Evolutionary conservation across 163 green algal genomes (phyloP), one percentile per base, ranked within the genome.

Genomic region (Chlamydomonas reinhardtii): DNA sequence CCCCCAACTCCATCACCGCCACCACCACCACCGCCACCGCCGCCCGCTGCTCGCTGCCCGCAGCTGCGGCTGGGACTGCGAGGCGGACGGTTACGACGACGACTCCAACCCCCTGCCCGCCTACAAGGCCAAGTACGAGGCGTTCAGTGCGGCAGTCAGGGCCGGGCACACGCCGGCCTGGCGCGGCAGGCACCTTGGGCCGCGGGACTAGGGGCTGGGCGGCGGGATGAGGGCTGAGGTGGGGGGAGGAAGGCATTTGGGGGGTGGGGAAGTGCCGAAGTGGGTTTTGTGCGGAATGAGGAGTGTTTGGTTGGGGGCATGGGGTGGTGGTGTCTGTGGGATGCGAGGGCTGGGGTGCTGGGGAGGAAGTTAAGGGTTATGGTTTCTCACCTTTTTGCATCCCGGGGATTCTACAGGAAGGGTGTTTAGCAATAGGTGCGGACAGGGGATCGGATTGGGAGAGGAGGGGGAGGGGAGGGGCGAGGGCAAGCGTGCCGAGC

Each of bases 61-160:
- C 85, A 90, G 94, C 70, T 97, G 94, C 88, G 88, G 89, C 0
- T 98, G 95, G 95, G 91, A 93, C 69, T 97, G 94, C 79, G 93
- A 98, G 89, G 64, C 70, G 14, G 84, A 93, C 59, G 94, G 94
- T 2, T 98, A 98, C 74, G 95, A 98, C 82, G 93, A 98, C 84
- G 94, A 98, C 71, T 95, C 88, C 22, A 92, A 95, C 71, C 94
- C 94, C 12, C 89, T 97, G 87, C 94, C 93, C 11, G 65, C 89
- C 54, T 94, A 90, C 79, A 84, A 74, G 34, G 69, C 78, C 0
- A 90, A 89, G 35, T 97, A 92, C 82, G 89, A 94, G 32, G 52
- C 59, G 0, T 95, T 96, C 43, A 87, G 76, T 22, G 92, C 89
- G 4, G 62, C 72, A 19, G 92, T 97, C 24, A 87, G 90, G 69